Conservation (phyloP, 108 stramenopile genomes). For the Pinguiococcus pyrenoidosus region DNA sequence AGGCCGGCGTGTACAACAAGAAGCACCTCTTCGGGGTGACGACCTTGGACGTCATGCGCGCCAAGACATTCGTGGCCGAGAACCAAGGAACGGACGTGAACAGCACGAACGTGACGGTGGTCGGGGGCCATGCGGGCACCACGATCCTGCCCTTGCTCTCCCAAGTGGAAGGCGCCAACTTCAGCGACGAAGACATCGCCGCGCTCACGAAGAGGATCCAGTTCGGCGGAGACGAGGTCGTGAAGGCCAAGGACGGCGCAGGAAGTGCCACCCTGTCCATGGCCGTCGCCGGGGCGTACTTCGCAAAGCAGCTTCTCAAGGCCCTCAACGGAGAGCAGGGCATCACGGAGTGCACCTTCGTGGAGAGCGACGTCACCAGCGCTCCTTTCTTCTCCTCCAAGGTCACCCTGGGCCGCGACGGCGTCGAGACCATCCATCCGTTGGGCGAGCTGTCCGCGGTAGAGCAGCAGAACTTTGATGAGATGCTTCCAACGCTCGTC, state of each 20-base stretch:
- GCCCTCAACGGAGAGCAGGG: conserved; percentile 75
- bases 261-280: conserved; percentile 89
- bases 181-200: conserved; percentile 69
- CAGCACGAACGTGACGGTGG: conserved; percentile 79
- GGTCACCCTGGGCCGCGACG: conserved; percentile 73
- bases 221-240: conserved; percentile 99
- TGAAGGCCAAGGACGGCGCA: conserved; percentile 98
- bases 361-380: conserved; percentile 69
- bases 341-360: conserved; percentile 82
- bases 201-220: conserved; percentile 67
- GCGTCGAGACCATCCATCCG: conserved; percentile 75
- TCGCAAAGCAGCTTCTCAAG: conserved; percentile 76
- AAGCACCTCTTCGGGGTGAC: conserved; percentile 93
- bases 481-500: conserved; percentile 88
- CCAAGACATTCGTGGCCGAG: conserved; percentile 91
- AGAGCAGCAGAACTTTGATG: conserved; percentile 87
- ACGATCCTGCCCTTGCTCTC: conserved; percentile 95
- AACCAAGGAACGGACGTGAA: conserved; percentile 66
- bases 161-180: conserved; percentile 70
- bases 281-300: conserved; percentile 92
- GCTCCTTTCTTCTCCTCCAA: conserved; percentile 88
- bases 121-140: conserved; percentile 98
- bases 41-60: conserved; percentile 93
- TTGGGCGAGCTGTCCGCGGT: conserved; percentile 70
- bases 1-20: conserved; percentile 77